These are phyloP conservation scores for Knoxdaviesia proteae DNA, from an alignment of 2,329 filamentous ascomycete species.

Conservation along the genomic window DNA sequence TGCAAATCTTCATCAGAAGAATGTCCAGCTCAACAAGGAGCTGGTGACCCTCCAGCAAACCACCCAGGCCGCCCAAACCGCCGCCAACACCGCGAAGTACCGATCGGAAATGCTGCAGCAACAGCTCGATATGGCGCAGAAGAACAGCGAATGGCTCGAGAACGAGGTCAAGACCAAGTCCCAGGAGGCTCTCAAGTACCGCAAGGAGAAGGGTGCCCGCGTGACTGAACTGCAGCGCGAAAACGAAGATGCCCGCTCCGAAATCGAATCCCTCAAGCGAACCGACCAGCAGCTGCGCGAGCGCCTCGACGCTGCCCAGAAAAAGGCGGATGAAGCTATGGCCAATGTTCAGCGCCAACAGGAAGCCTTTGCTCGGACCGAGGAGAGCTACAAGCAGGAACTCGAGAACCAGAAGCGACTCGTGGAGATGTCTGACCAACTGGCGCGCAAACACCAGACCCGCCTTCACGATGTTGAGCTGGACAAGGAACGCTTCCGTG, in stretches of 20 bases:
- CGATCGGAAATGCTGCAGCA: slow-evolving; percentile 78
- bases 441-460: slow-evolving; percentile 49
- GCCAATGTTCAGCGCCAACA: slow-evolving; percentile 67
- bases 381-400: slow-evolving; percentile 74
- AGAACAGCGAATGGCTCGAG: slow-evolving; percentile 86
- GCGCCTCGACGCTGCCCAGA: slow-evolving; percentile 63
- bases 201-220: slow-evolving; percentile 83
- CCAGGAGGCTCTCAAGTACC: slow-evolving; percentile 68
- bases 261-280: slow-evolving; percentile 55
- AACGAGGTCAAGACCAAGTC: slow-evolving; percentile 78
- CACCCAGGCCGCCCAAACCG: slow-evolving; percentile 61
- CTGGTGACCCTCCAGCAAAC: slow-evolving; percentile 64
- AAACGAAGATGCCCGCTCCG: slow-evolving; percentile 65
- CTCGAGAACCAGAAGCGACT: slow-evolving; percentile 63
- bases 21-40: slow-evolving; percentile 64
- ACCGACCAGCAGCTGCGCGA: slow-evolving; percentile 64
- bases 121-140: slow-evolving; percentile 71
- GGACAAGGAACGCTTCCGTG: slow-evolving; percentile 36
- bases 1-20: slow-evolving; percentile 73
- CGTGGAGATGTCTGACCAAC: slow-evolving; percentile 62
- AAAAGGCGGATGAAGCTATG: slow-evolving; percentile 71
- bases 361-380: slow-evolving; percentile 59
- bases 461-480: slow-evolving; percentile 50
- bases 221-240: slow-evolving; percentile 75
- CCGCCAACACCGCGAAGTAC: slow-evolving; percentile 66